Evolutionary conservation across 2,329 filamentous ascomycete species (phyloP).

Genomic region (Ceratocystis diversiconidia): DNA sequence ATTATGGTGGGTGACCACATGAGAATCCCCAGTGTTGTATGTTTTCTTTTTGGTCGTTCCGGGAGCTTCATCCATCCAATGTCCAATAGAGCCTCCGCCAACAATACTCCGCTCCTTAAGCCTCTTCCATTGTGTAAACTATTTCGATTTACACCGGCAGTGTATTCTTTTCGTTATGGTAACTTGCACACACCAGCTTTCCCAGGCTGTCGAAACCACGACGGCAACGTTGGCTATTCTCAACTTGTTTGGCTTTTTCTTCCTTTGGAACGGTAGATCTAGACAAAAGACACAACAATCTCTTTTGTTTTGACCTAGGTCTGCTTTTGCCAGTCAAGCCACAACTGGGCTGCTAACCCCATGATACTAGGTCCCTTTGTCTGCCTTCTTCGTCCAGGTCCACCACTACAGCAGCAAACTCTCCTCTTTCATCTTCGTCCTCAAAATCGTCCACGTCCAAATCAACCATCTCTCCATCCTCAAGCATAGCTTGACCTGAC

Average conservation of each 20-base stretch:
- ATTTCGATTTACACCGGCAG: too few species aligned
- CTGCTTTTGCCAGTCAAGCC: background rate
- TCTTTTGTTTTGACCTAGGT: background rate
- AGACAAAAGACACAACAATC: background rate
- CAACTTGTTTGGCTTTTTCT: background rate
- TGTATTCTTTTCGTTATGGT: background rate
- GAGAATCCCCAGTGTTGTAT: background rate
- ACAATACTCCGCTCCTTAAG: background rate
- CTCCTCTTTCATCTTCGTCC: conserved; percentile 40
- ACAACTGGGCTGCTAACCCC: conserved; percentile 22
- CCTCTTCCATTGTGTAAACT: too few species aligned
- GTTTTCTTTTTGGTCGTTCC: background rate
- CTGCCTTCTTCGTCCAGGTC: conserved; percentile 38
- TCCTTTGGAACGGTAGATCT: background rate
- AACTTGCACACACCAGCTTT: background rate
- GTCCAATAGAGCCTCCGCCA: background rate
- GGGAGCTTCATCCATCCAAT: background rate
- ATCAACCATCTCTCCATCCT: conserved; percentile 38
- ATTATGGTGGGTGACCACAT: background rate
- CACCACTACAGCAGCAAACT: conserved; percentile 40
- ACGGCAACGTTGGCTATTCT: background rate
- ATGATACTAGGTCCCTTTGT: conserved; percentile 38
- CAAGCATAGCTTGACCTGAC: conserved; percentile 35
- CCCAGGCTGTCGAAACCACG: background rate
- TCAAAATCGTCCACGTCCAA: conserved; percentile 36